A percentile compares a stretch with the other conserved stretches of the same genome.
Evolutionary conservation across 2,329 filamentous ascomycete species (phyloP).

Genomic region (Fusarium phyllophilum): DNA sequence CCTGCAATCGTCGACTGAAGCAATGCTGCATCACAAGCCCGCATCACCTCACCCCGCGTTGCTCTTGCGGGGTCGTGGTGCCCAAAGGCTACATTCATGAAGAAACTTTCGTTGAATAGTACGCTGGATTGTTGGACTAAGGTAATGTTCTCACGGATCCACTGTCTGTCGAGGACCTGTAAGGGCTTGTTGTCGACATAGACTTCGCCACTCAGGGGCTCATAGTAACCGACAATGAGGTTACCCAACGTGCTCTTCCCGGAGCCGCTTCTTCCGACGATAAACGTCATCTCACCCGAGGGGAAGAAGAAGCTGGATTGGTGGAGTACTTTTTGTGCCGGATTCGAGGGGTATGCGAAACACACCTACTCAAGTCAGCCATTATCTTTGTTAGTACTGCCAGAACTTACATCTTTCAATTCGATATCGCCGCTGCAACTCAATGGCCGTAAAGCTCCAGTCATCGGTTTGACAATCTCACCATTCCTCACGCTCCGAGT

Average conservation of each 20-base stretch:
- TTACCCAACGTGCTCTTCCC: constrained; percentile 92
- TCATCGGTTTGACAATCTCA: background rate
- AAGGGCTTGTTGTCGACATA: constrained; percentile 73
- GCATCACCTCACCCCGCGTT: constrained; percentile 64
- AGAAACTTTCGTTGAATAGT: constrained; percentile 84
- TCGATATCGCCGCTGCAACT: constrained; percentile 71
- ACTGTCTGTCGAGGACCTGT: constrained; percentile 69
- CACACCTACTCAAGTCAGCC: constrained; percentile 65
- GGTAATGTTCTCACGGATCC: constrained; percentile 81
- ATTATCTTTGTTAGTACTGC: fast-evolving
- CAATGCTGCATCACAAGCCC: constrained; percentile 73
- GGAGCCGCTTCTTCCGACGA: constrained; percentile 88
- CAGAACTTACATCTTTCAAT: constrained; percentile 4
- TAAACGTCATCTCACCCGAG: constrained; percentile 77
- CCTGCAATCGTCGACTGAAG: constrained; percentile 73
- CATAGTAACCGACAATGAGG: constrained; percentile 82
- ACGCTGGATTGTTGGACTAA: constrained; percentile 84
- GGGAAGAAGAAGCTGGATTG: constrained; percentile 75
- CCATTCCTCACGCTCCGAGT: constrained; percentile 43
- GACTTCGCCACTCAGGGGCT: constrained; percentile 71
- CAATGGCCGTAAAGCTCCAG: constrained; percentile 44
- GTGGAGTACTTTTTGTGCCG: constrained; percentile 67
- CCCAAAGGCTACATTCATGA: constrained; percentile 82
- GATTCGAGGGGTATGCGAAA: constrained; percentile 83
- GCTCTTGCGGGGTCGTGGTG: constrained; percentile 59